Base-by-base conservation (phyloP, 495 filamentous ascomycete genomes). In the Talaromyces liani region DNA sequence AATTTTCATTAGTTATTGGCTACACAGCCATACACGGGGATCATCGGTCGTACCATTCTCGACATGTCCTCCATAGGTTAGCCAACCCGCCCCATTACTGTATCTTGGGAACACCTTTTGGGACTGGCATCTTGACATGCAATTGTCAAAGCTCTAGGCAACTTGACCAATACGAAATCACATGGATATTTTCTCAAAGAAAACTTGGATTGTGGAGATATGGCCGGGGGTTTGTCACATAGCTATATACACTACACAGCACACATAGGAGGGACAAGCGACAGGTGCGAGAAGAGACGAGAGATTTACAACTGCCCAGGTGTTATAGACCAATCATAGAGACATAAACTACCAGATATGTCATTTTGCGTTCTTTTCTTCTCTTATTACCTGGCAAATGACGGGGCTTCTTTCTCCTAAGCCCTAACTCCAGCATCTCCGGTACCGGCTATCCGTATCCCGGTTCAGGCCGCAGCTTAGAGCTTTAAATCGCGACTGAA, bases 31-130 rank as follows among this genome's bases (percentile, higher is more conserved):
- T 10, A 33, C 31, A 33, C 27, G 18, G 14, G 33, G 49, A 70
- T 24, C 22, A 24, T 24, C 1, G 22, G 22, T 24, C 22, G 22
- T 79, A 86, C 85, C 85, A 68, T 85, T 80, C 33, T 87, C 86
- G 59, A 91, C 85, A 73, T 90, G 83, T 29, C 88, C 90, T 59
- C 90, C 89, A 64, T 88, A 91, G 0, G 90, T 93, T 51, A 92
- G 82, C 87, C 86, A 90, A 45, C 87, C 87, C 31, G 1, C 22
- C 89, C 88, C 7, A 92, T 78, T 4, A 92, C 87, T 86, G 79
- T 89, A 91, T 92, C 68, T 83, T 76, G n/a, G 86, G 85, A 55
- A 79, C 75, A 59, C 74, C 39, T n/a, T 18, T 1, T 16, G 39
- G 16, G 39, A 45, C 16, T 45, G 39, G 16, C 16, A 45, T 45